A percentile compares a stretch with the other conserved stretches of the same genome.
Conservation (phyloP, 2,329 filamentous ascomycete genomes). For the Fusarium veterinarium region DNA sequence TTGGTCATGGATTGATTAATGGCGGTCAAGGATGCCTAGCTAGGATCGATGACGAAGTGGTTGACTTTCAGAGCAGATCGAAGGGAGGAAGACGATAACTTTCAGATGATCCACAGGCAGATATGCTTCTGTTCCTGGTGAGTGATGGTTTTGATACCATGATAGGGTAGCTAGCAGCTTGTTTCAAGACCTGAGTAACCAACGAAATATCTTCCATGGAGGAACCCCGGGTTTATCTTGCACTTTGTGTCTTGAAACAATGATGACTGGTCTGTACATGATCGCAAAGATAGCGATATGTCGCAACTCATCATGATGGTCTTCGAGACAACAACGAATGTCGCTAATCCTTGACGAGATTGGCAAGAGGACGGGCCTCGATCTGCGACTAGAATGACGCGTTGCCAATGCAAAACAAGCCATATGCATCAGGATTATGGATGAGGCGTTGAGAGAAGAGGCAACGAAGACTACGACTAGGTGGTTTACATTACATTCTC, state of each 20-base stretch:
- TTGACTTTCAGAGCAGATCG: not conserved
- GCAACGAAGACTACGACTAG: not conserved
- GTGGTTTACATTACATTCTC: not conserved
- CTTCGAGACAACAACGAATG: not conserved
- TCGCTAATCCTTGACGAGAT: not conserved
- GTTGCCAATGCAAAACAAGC: not conserved
- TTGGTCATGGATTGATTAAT: constrained; percentile 10
- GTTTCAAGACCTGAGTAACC: not conserved
- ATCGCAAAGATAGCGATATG: not conserved
- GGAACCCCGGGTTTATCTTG: not conserved
- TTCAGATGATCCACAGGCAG: not conserved
- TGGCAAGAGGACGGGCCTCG: not conserved
- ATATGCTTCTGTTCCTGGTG: not conserved
- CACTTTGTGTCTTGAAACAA: not conserved
- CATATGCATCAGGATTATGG: not conserved
- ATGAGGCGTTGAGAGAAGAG: constrained; percentile 24
- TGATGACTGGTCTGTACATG: not conserved
- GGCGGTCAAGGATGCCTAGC: constrained; percentile 27
- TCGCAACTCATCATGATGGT: not conserved
- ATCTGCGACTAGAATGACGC: not conserved
- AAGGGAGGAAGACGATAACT: not conserved
- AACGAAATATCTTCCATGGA: not conserved
- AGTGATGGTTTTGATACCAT: not conserved
- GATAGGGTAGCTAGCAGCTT: not conserved
- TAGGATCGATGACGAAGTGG: constrained; percentile 13